phyloP scores from a whole-genome alignment of 495 filamentous ascomycete genomes.

The Margaritispora aquatica region DNA sequence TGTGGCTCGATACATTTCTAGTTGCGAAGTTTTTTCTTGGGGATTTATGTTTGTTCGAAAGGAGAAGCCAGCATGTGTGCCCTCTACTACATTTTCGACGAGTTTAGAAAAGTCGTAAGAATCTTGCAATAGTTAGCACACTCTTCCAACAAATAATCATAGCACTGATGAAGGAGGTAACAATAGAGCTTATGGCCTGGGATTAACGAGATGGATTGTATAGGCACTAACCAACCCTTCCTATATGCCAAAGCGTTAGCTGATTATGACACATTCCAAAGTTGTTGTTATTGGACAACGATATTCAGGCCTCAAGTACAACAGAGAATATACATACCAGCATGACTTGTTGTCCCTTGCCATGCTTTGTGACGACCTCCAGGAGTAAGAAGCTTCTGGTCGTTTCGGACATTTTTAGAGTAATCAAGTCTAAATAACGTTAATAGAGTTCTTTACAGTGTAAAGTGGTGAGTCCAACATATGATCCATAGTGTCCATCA shows the following conservation, averaged over 20 bases:
- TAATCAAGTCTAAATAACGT: constrained; percentile 41
- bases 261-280: too few species aligned
- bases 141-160: background rate
- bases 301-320: too few species aligned
- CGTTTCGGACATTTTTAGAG: constrained; percentile 39
- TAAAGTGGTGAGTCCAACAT: constrained; percentile 14
- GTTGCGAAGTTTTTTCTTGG: background rate
- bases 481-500: constrained; percentile 26
- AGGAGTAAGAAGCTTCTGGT: background rate
- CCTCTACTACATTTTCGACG: constrained; percentile 33
- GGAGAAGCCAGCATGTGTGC: constrained; percentile 33
- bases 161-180: too few species aligned
- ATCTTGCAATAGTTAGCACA: too few species aligned
- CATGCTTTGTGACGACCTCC: background rate
- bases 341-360: background rate
- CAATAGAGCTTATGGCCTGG: too few species aligned
- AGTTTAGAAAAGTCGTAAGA: constrained; percentile 14
- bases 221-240: too few species aligned
- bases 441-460: too few species aligned
- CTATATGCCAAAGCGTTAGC: too few species aligned
- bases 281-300: too few species aligned
- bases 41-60: background rate
- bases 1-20: background rate
- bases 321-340: background rate
- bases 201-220: too few species aligned